Percentiles rank a stretch among this genome's conserved stretches.
phyloP scores from a whole-genome alignment of 371 early-diverging fungal genomes.

The Batkoa obscura region DNA sequence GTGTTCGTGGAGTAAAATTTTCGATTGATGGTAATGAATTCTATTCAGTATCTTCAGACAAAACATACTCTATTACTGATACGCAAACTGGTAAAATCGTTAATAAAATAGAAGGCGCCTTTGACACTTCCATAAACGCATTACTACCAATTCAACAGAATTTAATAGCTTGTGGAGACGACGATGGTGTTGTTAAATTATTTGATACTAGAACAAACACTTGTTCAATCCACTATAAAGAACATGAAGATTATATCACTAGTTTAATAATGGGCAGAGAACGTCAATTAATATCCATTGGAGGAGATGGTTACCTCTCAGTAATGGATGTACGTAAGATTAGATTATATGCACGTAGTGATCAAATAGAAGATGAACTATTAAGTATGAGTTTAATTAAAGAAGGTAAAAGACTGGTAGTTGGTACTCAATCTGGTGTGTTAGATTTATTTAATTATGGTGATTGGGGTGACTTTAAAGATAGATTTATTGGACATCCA shows the following conservation, averaged over 20 bases:
- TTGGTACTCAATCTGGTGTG: slow-evolving; percentile 76
- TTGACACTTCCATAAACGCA: background rate
- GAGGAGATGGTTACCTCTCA: slow-evolving; percentile 77
- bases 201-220: slow-evolving; percentile 71
- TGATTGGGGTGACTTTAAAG: slow-evolving; percentile 80
- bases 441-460: slow-evolving; percentile 59
- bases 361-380: slow-evolving; percentile 83
- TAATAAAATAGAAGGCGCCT: background rate
- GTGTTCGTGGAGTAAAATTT: background rate
- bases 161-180: slow-evolving; percentile 3
- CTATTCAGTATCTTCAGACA: background rate
- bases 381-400: slow-evolving; percentile 57
- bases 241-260: slow-evolving; percentile 75
- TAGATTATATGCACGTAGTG: slow-evolving; percentile 57
- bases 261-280: slow-evolving; percentile 39
- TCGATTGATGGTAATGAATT: background rate
- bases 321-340: slow-evolving; percentile 74
- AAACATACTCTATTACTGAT: background rate
- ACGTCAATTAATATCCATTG: slow-evolving; percentile 20
- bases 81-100: background rate
- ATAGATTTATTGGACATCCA: slow-evolving; percentile 83
- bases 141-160: background rate
- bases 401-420: slow-evolving; percentile 57
- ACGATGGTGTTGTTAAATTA: slow-evolving; percentile 15
- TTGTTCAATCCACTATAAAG: slow-evolving; percentile 40